These are phyloP conservation scores for Pleurotus eryngii DNA, from an alignment of 768 basidiomycete genomes.

Conservation along the genomic window DNA sequence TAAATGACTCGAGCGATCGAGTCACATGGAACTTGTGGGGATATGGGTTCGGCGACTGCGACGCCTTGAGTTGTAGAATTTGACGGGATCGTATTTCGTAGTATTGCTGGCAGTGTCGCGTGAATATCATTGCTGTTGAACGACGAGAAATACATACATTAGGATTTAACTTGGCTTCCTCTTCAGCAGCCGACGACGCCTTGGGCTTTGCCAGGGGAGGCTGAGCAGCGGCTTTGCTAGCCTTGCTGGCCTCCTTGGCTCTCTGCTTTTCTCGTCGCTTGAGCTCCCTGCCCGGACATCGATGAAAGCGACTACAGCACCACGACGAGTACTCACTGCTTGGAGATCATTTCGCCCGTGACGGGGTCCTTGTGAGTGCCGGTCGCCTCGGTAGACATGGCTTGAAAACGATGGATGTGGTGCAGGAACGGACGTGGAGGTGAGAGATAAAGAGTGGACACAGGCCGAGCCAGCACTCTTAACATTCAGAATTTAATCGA, in stretches of 20 bases:
- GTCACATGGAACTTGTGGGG: slow-evolving; percentile 98
- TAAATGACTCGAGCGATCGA: slow-evolving; percentile 68
- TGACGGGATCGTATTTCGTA: slow-evolving; percentile 89
- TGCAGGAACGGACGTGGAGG: neutral
- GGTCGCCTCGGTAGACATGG: slow-evolving; percentile 42
- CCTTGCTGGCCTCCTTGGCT: slow-evolving; percentile 76
- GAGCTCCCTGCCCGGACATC: slow-evolving; percentile 64
- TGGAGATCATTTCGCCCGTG: slow-evolving; percentile 96
- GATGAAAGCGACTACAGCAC: slow-evolving; percentile 16
- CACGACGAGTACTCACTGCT: slow-evolving; percentile 59
- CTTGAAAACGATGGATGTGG: slow-evolving; percentile 17
- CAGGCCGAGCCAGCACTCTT: neutral
- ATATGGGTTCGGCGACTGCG: slow-evolving; percentile 89
- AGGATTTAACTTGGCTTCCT: slow-evolving; percentile 86
- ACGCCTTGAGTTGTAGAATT: slow-evolving; percentile 81
- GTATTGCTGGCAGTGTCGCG: slow-evolving; percentile 76
- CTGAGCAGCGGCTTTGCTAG: slow-evolving; percentile 41
- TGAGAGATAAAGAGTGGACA: neutral
- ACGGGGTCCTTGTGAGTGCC: slow-evolving; percentile 72
- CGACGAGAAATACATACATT: slow-evolving; percentile 56
- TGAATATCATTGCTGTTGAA: neutral
- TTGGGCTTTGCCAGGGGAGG: slow-evolving; percentile 36
- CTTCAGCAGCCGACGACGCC: slow-evolving; percentile 39
- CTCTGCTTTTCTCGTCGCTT: slow-evolving; percentile 91
- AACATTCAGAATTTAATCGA: slow-evolving; percentile 5